phyloP scores from a whole-genome alignment of 768 basidiomycete species.

The Rubroboletus pulcherrimus region DNA sequence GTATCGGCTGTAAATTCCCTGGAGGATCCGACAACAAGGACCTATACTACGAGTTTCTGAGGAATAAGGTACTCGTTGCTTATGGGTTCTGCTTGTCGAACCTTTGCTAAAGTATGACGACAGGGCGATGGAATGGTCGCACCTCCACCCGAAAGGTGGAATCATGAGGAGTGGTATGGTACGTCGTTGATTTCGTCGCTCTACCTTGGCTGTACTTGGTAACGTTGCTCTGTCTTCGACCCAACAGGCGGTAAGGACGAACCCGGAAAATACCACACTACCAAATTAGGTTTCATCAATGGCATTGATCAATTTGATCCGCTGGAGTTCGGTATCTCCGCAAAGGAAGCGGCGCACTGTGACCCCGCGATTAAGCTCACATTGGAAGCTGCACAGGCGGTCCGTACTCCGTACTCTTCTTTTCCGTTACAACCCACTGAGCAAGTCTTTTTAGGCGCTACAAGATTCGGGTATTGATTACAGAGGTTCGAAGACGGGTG shows the following conservation, averaged over 20 bases:
- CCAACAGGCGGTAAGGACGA: conserved; percentile 28
- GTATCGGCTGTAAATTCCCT: conserved; percentile 33
- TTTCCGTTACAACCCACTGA: neutral
- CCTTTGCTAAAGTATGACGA: neutral
- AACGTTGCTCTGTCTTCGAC: neutral
- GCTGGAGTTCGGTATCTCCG: conserved; percentile 33
- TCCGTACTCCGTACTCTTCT: neutral
- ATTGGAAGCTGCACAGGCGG: conserved; percentile 31
- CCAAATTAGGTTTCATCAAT: conserved; percentile 29
- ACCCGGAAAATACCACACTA: conserved; percentile 29
- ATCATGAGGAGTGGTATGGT: conserved; percentile 32
- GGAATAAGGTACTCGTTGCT: conserved; percentile 22
- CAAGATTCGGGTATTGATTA: conserved; percentile 48
- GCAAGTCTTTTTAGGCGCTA: conserved; percentile 23
- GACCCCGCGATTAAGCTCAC: conserved; percentile 32
- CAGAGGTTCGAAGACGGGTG: conserved; percentile 40
- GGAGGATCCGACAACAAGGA: conserved; percentile 31
- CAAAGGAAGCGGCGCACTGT: conserved; percentile 29
- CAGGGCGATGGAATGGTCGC: conserved; percentile 31
- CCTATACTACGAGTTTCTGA: conserved; percentile 28
- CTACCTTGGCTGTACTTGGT: neutral
- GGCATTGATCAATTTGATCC: conserved; percentile 33
- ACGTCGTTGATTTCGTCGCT: neutral
- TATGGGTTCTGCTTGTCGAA: neutral
- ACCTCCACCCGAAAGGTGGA: conserved; percentile 29